Percentiles rank a stretch among this genome's conserved stretches.
These are phyloP conservation scores for Heliocybe sulcata DNA, from an alignment of 1,284 basidiomycete species.

Conservation along the genomic window DNA sequence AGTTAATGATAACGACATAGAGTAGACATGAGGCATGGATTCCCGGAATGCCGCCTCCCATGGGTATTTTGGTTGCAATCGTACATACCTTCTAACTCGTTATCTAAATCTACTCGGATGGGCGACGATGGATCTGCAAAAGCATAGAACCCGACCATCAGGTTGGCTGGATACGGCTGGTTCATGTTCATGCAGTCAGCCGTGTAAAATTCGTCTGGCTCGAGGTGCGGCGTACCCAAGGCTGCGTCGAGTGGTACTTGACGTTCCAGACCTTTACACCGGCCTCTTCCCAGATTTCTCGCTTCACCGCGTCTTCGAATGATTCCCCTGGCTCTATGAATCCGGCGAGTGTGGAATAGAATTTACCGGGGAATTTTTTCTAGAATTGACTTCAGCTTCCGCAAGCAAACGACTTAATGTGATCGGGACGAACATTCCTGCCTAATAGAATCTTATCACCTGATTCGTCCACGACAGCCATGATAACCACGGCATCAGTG, in stretches of 20 bases:
- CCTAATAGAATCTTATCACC: conserved; percentile 84
- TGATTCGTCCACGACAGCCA: conserved; percentile 76
- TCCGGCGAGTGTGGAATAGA: conserved; percentile 87
- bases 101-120: conserved; percentile 87
- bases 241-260: conserved; percentile 81
- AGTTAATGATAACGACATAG: not conserved
- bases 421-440: conserved; percentile 53
- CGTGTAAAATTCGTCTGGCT: conserved; percentile 3
- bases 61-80: not conserved
- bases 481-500: conserved; percentile 90
- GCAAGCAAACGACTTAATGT: not conserved
- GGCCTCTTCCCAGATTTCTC: conserved; percentile 95
- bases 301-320: conserved; percentile 89
- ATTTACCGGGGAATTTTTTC: conserved; percentile 62
- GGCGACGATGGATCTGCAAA: conserved; percentile 64
- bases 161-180: conserved; percentile 81
- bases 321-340: conserved; percentile 93
- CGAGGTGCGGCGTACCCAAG: conserved; percentile 50
- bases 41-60: not conserved
- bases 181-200: not conserved
- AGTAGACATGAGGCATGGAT: not conserved
- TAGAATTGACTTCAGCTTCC: conserved; percentile 18
- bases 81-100: conserved; percentile 82
- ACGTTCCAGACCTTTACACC: conserved; percentile 84
- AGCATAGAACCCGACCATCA: conserved; percentile 91